Base-by-base conservation (phyloP, 1,284 basidiomycete species). In the Rhodotorula sp. region DNA sequence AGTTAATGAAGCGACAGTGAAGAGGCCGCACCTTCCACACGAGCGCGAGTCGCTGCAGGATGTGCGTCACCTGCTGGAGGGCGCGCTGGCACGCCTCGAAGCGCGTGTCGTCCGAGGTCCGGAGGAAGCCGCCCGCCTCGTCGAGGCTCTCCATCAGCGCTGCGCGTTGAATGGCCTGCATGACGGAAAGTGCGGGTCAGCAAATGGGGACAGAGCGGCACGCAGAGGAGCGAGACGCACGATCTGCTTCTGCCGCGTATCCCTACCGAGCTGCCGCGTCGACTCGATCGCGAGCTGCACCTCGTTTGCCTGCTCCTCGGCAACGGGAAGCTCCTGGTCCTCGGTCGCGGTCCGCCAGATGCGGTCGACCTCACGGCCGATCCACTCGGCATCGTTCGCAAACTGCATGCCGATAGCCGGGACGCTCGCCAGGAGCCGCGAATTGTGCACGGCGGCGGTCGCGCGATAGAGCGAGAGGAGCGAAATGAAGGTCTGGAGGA, bases 321-420 rank as follows among this genome's bases (percentile, higher is more conserved):
- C 34, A 22, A 69, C 46, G 36, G 60, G 54, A 1, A 61, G 21
- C 29, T 48, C 29, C 60, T 65, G 69, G 34, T 53, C 61, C 12
- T 32, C 46, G 7, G 60, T 55, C 41, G 29, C 54, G 5, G 64
- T 46, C 17, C 53, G 21, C 87, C 80, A 79, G 86, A 84, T 57
- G 81, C 83, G 69, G 39, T 64, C 76, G 9, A 83, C 77, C 55
- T 81, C 77, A 10, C 79, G 74, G 0, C 84, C 81, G 22, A 97
- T 83, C 80, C 90, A 94, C 37, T 86, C 80, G 77, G 90, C 93
- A 76, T 97, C 92, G 81, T 98, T 98, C 36, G 91, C 88, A 79
- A 92, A 91, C 64, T 90, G 88, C 86, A 97, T 89, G 1, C 87
- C 84, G 39, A 86, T 82, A 25, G 87, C 86, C 9, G 89, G 84